Base-by-base conservation (phyloP, 2,329 filamentous ascomycete species). In the Teratosphaeria viscida region DNA sequence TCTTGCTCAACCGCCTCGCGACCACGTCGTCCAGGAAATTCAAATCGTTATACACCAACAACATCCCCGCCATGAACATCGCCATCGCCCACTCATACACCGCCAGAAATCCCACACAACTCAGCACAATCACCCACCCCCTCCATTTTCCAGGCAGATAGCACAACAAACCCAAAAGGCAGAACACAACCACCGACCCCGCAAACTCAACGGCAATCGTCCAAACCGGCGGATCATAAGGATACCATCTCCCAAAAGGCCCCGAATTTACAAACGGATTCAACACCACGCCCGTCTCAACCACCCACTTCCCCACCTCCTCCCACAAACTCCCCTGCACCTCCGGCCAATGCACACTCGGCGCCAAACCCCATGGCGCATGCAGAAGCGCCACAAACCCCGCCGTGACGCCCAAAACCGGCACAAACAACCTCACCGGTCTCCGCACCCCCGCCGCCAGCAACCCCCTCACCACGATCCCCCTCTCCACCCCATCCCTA, bases 31-130 rank as follows among this genome's bases (percentile, higher is more conserved):
- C 59, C 11, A 62, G 39, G 19, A 81, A 82, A 73, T 78, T 82
- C 26, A 82, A 83, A 68, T 88, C 85, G 2, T 79, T 78, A 55
- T 87, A 78, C 67, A 86, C 87, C 66, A 88, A 74, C 65, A 86
- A 86, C 70, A 88, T 54, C 16, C 63, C 63, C 6, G 59, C 57
- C 14, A 62, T 29, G 35, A 64, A 88, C 63, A 77, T 74, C 8
- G 82, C 77, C 27, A 88, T 73, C 2, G 56, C 56, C 1, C 69
- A 78, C 1, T 77, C 52, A 64, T 82, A 72, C 66, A 80, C 80
- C 69, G 75, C 74, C 0, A 86, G 75, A 4, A 85, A 80, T 19
- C 59, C 26, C 35, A 57, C 26, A 14, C 55, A 16, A 12, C 23
- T 34, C 32, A 35, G 1, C 26, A 32, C 47, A 11, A 37, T 35